A percentile compares a stretch with the other conserved stretches of the same genome.
Conservation (phyloP, 148 eudicot genomes). For the Fallopia convolvulus region DNA sequence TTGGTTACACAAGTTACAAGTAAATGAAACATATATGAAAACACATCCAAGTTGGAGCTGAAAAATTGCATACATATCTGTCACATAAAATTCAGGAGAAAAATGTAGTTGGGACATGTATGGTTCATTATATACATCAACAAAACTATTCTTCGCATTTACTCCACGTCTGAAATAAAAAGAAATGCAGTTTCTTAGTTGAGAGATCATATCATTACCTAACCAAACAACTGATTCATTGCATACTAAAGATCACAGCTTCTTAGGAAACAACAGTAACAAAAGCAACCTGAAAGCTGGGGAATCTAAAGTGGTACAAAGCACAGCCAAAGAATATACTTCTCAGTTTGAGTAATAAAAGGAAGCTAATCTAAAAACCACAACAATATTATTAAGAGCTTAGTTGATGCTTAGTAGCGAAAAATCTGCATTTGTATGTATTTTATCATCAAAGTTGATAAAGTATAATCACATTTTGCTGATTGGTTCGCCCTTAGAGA, state of each 20-base stretch:
- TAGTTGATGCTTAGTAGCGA: neutral
- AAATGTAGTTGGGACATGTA: neutral
- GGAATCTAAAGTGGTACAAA: neutral
- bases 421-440: neutral
- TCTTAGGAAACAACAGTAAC: neutral
- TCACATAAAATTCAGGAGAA: neutral
- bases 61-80: neutral
- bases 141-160: neutral
- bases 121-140: neutral
- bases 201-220: neutral
- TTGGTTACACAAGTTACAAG: neutral
- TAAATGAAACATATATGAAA: neutral
- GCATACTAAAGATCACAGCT: neutral
- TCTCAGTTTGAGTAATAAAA: neutral
- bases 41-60: neutral
- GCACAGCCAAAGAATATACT: neutral
- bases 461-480: neutral
- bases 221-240: neutral
- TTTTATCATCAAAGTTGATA: neutral
- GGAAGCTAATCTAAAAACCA: neutral
- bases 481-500: neutral
- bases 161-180: neutral
- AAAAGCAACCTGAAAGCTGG: neutral
- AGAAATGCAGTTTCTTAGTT: neutral
- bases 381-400: neutral